Base-by-base conservation (phyloP, 2,329 filamentous ascomycete species). In the Talaromyces amestolkiae region DNA sequence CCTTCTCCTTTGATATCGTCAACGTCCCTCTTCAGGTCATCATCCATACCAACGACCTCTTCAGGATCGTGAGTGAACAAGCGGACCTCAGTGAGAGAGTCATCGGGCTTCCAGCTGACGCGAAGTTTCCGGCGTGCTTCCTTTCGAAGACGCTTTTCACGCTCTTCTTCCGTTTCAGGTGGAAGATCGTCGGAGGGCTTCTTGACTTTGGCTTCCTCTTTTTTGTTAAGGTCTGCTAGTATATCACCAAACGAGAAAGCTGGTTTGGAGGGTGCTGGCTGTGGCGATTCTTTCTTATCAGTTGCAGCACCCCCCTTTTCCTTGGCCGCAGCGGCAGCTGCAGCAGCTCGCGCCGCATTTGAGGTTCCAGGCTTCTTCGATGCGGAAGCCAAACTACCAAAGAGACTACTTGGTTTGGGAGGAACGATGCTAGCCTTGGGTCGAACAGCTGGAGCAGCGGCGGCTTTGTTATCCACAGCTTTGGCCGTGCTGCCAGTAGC, bases 41-140 rank as follows among this genome's bases (percentile, higher is more conserved):
- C 84, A 51, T 84, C 83, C 56, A 86, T 85, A 17, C 83, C 84
- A 64, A 85, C 75, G 68, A 89, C 86, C 72, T 89, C 87, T 10
- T 87, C 85, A 0, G 86, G 86, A 69, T 88, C 85, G 72, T 88
- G 86, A 31, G 82, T 84, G 72, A 89, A 89, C 59, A 85, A 80
- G 54, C 83, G 82, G 63, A 87, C 80, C 69, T 86, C 79, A 3
- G 84, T 85, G 13, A 89, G 79, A 33, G 81, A 78, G 19, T 83
- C 80, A 67, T 87, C 86, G 0, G 83, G 80, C 67, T 86, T 87
- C 81, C 86, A 89, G 8, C 79, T 81, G 5, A 89, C 87, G 22
- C 86, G 84, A 37, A 89, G 74, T 68, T 85, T 86, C 45, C 86
- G 82, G 41, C 87, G 82, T 58, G 82, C 81, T 71, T 89, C 87